Base-by-base conservation (phyloP, 2,329 filamentous ascomycete species). In the Fusarium incarnatum region DNA sequence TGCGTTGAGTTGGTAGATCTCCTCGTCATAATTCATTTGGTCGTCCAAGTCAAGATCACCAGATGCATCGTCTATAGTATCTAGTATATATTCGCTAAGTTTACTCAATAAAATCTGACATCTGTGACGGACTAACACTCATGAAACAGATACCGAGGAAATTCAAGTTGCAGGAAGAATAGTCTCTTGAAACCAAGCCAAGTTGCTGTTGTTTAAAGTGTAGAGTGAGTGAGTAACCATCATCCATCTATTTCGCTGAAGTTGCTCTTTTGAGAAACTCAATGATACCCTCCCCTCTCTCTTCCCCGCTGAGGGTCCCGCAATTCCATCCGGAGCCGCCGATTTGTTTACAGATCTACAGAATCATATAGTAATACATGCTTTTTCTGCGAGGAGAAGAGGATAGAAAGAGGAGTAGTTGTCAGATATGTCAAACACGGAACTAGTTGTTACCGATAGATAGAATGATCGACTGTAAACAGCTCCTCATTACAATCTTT, bases 231-330 rank as follows among this genome's bases (percentile, higher is more conserved):
- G 65, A 60, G 34, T 37, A n/a, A 37, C 34, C 34, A 37, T 37
- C 34, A n/a, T 37, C 34, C 18, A 52, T 48, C 54, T 44, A 48
- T 40, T 37, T 65, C 62, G 54, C 62, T 44, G 54, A n/a, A 65
- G 37, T 65, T 65, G 34, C 54, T 37, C 11, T 34, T 60, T 65
- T 54, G 6, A 65, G 61, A 53, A 25, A 22, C 25, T 48, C 28
- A 11, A 56, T 56, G 41, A 47, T 67, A 67, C 64, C 64, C 46
- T 46, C 48, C 42, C 58, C 41, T 52, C 37, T 20, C 22, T 45
- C 50, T 45, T 44, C 23, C 27, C 45, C 50, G 28, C 55, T 34
- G 50, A 28, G 46, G 20, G 10, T 18, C 40, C 46, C 34, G 34
- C 34, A 37, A 37, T 34, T 42, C 25, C 18, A 28, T 22, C 28